Percentiles rank a stretch among this genome's conserved stretches.
Conservation (phyloP, 352 stramenopile species). For the Pythium periplocum region DNA sequence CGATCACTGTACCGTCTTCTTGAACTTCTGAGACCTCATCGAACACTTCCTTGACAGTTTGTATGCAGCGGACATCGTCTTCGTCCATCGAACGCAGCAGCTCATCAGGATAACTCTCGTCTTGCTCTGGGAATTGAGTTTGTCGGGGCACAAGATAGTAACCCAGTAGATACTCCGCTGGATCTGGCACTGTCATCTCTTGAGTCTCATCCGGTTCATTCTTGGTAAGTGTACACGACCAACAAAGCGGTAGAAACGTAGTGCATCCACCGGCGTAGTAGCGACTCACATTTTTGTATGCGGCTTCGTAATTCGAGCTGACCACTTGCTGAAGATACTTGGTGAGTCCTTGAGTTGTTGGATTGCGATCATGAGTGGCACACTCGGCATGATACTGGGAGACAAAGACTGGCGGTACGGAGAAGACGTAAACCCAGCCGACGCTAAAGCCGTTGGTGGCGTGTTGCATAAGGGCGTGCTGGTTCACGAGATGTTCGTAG, state of each 20-base stretch:
- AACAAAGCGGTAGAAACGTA: slow-evolving; percentile 45
- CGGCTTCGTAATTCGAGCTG: slow-evolving; percentile 27
- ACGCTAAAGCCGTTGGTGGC: slow-evolving; percentile 24
- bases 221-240: slow-evolving; percentile 16
- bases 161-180: slow-evolving; percentile 35
- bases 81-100: slow-evolving; percentile 32
- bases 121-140: slow-evolving; percentile 51
- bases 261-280: slow-evolving; percentile 45
- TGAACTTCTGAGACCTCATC: no score
- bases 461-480: slow-evolving; percentile 25
- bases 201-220: not conserved
- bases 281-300: slow-evolving; percentile 32
- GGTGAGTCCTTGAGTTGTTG: slow-evolving; percentile 1
- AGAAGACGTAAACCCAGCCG: slow-evolving; percentile 56
- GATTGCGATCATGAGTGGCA: not conserved
- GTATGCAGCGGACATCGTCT: slow-evolving; percentile 19
- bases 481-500: slow-evolving; percentile 43
- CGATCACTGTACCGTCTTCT: no score
- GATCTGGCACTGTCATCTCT: slow-evolving; percentile 21
- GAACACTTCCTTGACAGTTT: slow-evolving; percentile 21
- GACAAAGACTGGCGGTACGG: slow-evolving; percentile 25
- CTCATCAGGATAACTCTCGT: slow-evolving; percentile 40
- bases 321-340: slow-evolving; percentile 29
- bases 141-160: slow-evolving; percentile 60
- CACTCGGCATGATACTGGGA: slow-evolving; percentile 18